Conservation (phyloP, 163 green algal genomes). For the Coccomyxa subellipsoidea region DNA sequence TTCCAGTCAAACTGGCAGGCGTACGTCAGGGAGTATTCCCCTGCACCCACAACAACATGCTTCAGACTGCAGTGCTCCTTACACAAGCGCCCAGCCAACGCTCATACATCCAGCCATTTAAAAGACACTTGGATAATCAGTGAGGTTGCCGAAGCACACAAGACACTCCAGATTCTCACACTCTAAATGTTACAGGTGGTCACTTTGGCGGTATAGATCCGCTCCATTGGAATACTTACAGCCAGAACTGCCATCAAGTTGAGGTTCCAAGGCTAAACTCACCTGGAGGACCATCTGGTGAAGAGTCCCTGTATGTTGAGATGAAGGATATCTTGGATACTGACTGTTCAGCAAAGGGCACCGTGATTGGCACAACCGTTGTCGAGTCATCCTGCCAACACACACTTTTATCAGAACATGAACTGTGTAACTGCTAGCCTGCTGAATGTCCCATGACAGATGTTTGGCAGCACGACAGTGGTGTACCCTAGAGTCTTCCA, state of each 20-base stretch:
- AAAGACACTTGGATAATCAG: neutral
- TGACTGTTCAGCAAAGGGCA: neutral
- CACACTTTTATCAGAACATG: neutral
- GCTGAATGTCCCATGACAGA: no score
- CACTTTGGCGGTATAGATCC: no score
- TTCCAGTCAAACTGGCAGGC: neutral
- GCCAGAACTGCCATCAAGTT: no score
- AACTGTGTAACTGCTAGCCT: no score
- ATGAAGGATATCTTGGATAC: neutral
- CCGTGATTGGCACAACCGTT: neutral
- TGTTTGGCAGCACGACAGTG: no score
- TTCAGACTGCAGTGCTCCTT: neutral
- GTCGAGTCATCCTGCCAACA: neutral
- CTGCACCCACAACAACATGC: neutral
- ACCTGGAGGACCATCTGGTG: neutral
- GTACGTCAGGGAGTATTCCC: neutral
- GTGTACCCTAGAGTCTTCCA: no score
- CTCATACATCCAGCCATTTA: no score
- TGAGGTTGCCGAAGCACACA: neutral
- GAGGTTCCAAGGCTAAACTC: no score
- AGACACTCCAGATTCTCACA: no score
- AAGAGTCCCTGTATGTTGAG: neutral
- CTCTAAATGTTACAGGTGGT: neutral
- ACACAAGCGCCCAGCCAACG: neutral
- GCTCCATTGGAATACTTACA: no score